phyloP scores from a whole-genome alignment of 2,329 filamentous ascomycete species.

The Curvularia verruculosa region DNA sequence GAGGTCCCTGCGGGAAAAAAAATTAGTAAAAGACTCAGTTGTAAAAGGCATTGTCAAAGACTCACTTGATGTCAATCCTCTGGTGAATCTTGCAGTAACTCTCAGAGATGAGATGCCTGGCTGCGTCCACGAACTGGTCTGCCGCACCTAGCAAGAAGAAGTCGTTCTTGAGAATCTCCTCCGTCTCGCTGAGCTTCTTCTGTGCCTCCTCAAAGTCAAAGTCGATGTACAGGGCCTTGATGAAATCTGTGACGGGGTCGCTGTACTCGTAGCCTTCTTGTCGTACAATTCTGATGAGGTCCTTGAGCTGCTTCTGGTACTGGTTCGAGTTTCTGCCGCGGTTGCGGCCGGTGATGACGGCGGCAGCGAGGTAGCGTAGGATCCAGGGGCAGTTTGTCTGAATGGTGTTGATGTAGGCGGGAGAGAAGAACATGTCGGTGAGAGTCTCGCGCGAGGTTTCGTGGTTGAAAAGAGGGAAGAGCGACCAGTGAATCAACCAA shows the following conservation, averaged over 20 bases:
- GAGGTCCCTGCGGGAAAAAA: slow-evolving; percentile 69
- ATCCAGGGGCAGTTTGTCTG: slow-evolving; percentile 98
- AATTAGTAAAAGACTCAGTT: slow-evolving; percentile 17
- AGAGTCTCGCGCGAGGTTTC: slow-evolving; percentile 88
- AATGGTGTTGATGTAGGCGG: slow-evolving; percentile 98
- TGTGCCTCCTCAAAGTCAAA: slow-evolving; percentile 98
- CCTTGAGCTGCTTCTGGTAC: slow-evolving; percentile 99
- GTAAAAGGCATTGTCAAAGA: slow-evolving; percentile 11
- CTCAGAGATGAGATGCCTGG: slow-evolving; percentile 95
- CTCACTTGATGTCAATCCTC: slow-evolving; percentile 90
- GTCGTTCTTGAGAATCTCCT: slow-evolving; percentile 88
- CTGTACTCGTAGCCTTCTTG: slow-evolving; percentile 98
- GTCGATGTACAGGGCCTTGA: slow-evolving; percentile 93
- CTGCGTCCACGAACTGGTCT: slow-evolving; percentile 90
- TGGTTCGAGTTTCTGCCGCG: slow-evolving; percentile 77
- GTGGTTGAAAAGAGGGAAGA: slow-evolving; percentile 99
- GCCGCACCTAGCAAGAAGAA: slow-evolving; percentile 90
- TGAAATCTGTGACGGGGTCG: slow-evolving; percentile 94
- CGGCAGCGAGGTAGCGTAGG: slow-evolving; percentile 88
- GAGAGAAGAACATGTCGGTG: slow-evolving; percentile 96
- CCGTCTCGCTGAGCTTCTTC: slow-evolving; percentile 82
- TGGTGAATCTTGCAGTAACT: slow-evolving; percentile 99
- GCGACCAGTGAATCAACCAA: slow-evolving; percentile 96
- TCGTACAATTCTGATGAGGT: slow-evolving; percentile 90
- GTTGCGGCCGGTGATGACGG: slow-evolving; percentile 86